Evolutionary conservation across 352 stramenopile species (phyloP).

Genomic region (Phytophthora sp.): DNA sequence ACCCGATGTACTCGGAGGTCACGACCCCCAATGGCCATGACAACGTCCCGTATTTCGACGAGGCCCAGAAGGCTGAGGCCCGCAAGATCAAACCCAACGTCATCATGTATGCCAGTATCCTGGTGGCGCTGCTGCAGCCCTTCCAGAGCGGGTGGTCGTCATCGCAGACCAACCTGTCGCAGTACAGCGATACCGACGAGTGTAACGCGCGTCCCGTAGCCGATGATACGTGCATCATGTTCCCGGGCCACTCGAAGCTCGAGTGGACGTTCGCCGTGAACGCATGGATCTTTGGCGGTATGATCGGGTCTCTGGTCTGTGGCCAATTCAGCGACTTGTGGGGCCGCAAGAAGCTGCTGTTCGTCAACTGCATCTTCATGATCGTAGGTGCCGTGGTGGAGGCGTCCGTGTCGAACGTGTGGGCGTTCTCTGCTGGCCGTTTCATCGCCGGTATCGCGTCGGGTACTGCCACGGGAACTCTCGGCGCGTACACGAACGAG

Average conservation of each 20-base stretch:
- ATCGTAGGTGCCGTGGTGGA: slow-evolving; percentile 37
- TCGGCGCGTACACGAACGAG: slow-evolving; percentile 27
- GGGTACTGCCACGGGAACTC: slow-evolving; percentile 15
- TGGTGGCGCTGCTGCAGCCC: slow-evolving; percentile 42
- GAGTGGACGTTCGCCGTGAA: too few species aligned
- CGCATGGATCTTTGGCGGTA: too few species aligned
- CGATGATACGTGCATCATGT: too few species aligned
- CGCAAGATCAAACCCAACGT: slow-evolving; percentile 35
- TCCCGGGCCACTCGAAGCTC: too few species aligned
- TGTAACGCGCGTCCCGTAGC: too few species aligned
- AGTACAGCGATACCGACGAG: too few species aligned
- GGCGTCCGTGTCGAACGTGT: slow-evolving; percentile 25
- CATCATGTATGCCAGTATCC: slow-evolving; percentile 49
- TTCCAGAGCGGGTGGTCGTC: slow-evolving; percentile 64
- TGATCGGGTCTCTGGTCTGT: slow-evolving; percentile 51
- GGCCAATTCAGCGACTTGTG: slow-evolving; percentile 37
- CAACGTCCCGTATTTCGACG: slow-evolving; percentile 26
- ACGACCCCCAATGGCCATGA: slow-evolving; percentile 15
- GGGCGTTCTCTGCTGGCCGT: slow-evolving; percentile 25
- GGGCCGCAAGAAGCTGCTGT: slow-evolving; percentile 36
- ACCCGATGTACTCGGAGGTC: slow-evolving; percentile 24
- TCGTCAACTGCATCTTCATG: slow-evolving; percentile 43
- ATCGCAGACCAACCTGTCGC: too few species aligned
- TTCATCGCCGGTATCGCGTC: slow-evolving; percentile 18
- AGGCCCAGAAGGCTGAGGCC: slow-evolving; percentile 22